Evolutionary conservation across 78 protist genomes (phyloP), one percentile per base, ranked within the genome.

Genomic region (Dictyostelium discoideum): DNA sequence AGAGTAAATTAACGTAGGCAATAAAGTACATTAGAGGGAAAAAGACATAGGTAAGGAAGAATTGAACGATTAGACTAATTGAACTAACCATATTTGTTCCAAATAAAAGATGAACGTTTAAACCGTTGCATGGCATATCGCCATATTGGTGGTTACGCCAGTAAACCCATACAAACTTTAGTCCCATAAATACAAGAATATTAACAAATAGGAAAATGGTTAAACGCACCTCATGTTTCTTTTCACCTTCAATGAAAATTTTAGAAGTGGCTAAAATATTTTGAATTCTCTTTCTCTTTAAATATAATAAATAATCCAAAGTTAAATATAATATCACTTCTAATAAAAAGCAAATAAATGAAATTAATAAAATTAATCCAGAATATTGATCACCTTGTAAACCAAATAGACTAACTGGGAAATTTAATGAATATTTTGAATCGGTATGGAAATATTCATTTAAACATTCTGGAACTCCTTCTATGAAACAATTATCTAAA

Each of bases 261-360:
- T 74, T 42, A n/a, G 84, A 40, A 44, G n/a, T 3, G 20, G 84
- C 54, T 8, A 78, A n/a, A 20, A 42, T 78, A 78, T 78, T 42
- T 78, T 78, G 84, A 78, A 78, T 78, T n/a, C 84, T 18, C n/a
- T 78, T 78, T 42, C 44, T 78, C 18, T 78, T 78, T 42, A 78
- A 78, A 44, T 13, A 74, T 37, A 74, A 74, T 37, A 37, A 37
- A 37, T 74, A 74, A 74, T 74, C 81, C 24, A 74, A 74, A 3
- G 46, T 4, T 74, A 74, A 74, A 74, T 74, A 74, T 37, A 74
- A 37, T 0, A 29, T 16, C 4, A 74, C 48, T 32, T 74, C 81
- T 18, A 74, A 74, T 16, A 37, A 2, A 18, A 74, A 74, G 7
- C 81, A 74, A 74, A 74, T 18, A 3, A 74, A 74, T 37, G 81